phyloP scores from a whole-genome alignment of 176 grass and related monocot genomes.

The Oryza rufipogon region DNA sequence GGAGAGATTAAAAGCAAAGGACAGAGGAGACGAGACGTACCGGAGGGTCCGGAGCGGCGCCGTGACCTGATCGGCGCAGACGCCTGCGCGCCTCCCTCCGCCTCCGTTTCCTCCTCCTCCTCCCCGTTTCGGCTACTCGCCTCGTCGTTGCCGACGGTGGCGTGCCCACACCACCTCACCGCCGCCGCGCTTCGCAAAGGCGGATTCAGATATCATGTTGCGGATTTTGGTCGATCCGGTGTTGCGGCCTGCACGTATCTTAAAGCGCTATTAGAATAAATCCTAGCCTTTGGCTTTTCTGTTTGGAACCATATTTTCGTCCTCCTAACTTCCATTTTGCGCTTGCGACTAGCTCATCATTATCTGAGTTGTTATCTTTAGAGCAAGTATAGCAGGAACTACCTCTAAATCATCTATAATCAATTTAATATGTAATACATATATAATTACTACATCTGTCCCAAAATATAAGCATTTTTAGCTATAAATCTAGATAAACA shows the following conservation, averaged over 20 bases:
- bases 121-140: too few species aligned
- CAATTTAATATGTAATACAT: too few species aligned
- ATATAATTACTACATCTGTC: too few species aligned
- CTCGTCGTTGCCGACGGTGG: neutral
- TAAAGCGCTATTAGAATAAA: neutral
- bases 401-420: too few species aligned
- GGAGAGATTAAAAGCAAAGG: conserved; percentile 9
- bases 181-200: neutral
- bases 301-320: too few species aligned
- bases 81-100: neutral
- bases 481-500: too few species aligned
- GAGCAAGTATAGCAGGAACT: too few species aligned
- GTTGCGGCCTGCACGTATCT: conserved; percentile 36
- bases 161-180: neutral
- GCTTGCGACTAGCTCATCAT: too few species aligned
- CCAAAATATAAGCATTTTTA: too few species aligned
- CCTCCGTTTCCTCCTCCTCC: neutral
- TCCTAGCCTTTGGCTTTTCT: neutral
- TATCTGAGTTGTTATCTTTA: neutral
- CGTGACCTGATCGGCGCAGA: neutral
- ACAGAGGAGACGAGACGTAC: conserved; percentile 31
- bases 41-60: neutral
- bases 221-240: neutral
- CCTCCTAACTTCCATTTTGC: too few species aligned
- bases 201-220: neutral